These are phyloP conservation scores for Euphorbia tirucalli DNA, from an alignment of 345 rosid species.

Conservation along the genomic window DNA sequence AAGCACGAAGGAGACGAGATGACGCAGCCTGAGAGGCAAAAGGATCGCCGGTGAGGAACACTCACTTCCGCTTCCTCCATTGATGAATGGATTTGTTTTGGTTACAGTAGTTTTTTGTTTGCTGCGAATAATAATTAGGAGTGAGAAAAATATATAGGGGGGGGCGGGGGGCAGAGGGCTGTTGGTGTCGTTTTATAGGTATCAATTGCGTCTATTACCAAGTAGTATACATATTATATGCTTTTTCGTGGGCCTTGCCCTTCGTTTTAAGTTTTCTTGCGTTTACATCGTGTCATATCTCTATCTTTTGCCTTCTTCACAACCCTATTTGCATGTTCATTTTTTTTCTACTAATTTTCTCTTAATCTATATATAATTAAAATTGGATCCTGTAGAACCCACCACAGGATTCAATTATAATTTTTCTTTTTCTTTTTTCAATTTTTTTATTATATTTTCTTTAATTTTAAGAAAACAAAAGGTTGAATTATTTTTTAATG, in stretches of 20 bases:
- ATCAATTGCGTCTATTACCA: too few relatives aligned
- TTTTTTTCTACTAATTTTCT: too few relatives aligned
- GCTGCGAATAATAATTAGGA: not conserved
- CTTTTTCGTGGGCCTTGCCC: constrained; percentile 9
- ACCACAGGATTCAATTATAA: too few relatives aligned
- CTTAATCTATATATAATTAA: too few relatives aligned
- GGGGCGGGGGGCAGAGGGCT: not conserved
- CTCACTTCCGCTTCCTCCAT: constrained; percentile 51
- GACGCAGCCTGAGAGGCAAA: constrained; percentile 39
- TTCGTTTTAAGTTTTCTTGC: not conserved
- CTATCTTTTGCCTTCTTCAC: not conserved
- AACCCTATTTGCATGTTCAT: too few relatives aligned
- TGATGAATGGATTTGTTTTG: not conserved
- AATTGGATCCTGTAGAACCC: too few relatives aligned
- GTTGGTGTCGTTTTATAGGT: constrained; percentile 25
- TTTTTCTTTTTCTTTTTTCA: too few relatives aligned
- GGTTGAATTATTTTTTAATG: too few relatives aligned
- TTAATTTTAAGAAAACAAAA: too few relatives aligned
- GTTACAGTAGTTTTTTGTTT: too few relatives aligned
- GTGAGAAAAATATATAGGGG: not conserved
- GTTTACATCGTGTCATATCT: not conserved
- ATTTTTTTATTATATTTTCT: too few relatives aligned
- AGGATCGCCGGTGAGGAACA: constrained; percentile 17
- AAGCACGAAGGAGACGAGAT: constrained; percentile 53
- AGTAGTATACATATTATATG: too few relatives aligned